Evolutionary conservation across 495 filamentous ascomycete species (phyloP), one percentile per base, ranked within the genome.

Genomic region (Lichina pygmaea): DNA sequence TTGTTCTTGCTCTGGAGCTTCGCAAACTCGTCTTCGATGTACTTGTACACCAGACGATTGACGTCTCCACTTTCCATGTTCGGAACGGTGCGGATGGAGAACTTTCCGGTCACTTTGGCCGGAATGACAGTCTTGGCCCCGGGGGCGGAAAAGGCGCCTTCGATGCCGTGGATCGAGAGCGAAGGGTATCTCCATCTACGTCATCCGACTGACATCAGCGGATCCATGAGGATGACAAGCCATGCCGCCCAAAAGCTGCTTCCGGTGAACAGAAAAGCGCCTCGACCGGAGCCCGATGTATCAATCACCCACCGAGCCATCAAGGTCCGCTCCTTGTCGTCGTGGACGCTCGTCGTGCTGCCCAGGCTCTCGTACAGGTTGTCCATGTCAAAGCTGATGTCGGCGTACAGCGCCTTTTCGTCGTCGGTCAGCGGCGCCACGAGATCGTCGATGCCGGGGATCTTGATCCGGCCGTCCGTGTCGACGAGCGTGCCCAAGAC

Each of bases 41-140:
- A 69, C 55, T 78, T 71, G 60, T 74, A 77, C 33, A 95, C 86
- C 36, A 77, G 67, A 51, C 75, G 66, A 62, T 91, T 83, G 52
- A 93, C 86, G 57, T 79, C 71, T 30, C 81, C 72, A 53, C 78
- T 82, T 51, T 94, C 78, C 91, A 99, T 99, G 63, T 99, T 73
- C 31, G 89, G 89, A 30, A 99, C 89, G 40, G 86, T 94, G 44
- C 89, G 73, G 59, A 99, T 92, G 24, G 81, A 91, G 65, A 99
- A 99, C 62, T 99, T 99, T 55, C 91, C 89, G 49, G 77, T 77
- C 37, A 95, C 91, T 64, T 92, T 94, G 49, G 89, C 86, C 0
- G 89, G 89, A 48, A 99, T 99, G 54, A 99, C 89, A 0, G 89
- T 99, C 70, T 99, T 99, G 12, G 86, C 91, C 13, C 89, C 89